Evolutionary conservation across 768 basidiomycete genomes (phyloP), one percentile per base, ranked within the genome.

Genomic region (Lyophyllum decastes): DNA sequence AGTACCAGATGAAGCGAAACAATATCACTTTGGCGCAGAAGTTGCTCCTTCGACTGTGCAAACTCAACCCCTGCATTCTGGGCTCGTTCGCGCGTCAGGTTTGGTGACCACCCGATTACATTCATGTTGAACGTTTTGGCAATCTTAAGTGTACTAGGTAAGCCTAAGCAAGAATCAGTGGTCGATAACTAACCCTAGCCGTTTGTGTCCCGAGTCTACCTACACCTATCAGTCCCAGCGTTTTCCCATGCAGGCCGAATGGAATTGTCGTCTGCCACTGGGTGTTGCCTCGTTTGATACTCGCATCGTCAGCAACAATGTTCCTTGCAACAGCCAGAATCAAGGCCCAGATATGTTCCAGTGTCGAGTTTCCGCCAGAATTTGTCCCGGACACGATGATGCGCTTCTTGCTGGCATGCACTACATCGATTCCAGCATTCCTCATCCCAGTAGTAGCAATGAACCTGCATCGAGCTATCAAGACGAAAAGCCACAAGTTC

Each of bases 321-420:
- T 82, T 73, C 50, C 84, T 73, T 41, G 78, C 78, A 1, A 82
- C 79, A 10, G 79, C 78, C n/a, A 89, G 72, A 34, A 78, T 70
- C 26, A 80, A 71, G 2, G 86, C 82, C 87, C 87, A 88, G 43
- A 87, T 86, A 60, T 86, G 85, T 62, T 85, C 86, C 54, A 83
- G 62, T 1, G 87, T 88, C 2, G 82, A 74, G 41, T 79, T 75
- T 25, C 81, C 78, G 11, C 68, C 67, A 1, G 66, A 57, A 0
- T 66, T 68, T 0, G 85, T 85, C 1, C 85, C 85, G 19, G 77
- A 79, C 1, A 87, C 84, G 17, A 76, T 59, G 41, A 88, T 78
- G 0, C 80, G 82, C 50, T 77, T 79, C 26, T 66, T 64, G 52
- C 75, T 76, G 4, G 83, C 82, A 48, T 83, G 69, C 8, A 52